Evolutionary conservation across 1,139 yeast genomes (phyloP), one percentile per base, ranked within the genome.

Genomic region (Spencermartinsiella ligniputridi): DNA sequence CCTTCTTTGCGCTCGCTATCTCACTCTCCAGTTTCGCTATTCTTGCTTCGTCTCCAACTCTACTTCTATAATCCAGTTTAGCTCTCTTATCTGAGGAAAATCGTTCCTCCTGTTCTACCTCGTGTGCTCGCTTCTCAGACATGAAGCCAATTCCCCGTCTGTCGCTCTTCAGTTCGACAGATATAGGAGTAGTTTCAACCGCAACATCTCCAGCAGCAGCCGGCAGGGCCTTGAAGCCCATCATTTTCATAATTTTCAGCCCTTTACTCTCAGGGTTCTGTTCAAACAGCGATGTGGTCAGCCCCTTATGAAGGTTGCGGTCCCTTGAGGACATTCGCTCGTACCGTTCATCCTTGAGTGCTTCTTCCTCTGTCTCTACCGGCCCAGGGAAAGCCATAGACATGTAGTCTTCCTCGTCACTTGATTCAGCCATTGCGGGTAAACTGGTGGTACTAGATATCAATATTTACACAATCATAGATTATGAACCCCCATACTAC

Each of bases 161-260:
- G 56, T 61, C 50, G 45, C 16, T 38, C 34, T 47, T 52, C 30
- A 46, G 21, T 15, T 37, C 35, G 9, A 49, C 22, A 12, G 38
- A 24, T 11, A 54, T 40, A 3, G 58, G 60, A 37, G 42, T 46
- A 25, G 42, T 35, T 36, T 27, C 21, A 11, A 34, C n/a, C 44
- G 47, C n/a, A 41, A 36, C 27, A 41, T 33, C 8, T 50, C 50
- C 37, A 11, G 68, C 64, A 9, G 79, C 81, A 1, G 67, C 56
- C n/a, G 24, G 20, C 9, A 9, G 15, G 5, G 8, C 32, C 47
- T 65, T 67, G 54, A 69, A 78, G 2, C 83, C 83, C 83, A 78
- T 78, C 53, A 68, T 71, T 50, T 69, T 63, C 83, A 78, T 76
- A 48, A 78, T 76, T 5, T 66, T 52, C 21, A 75, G 62, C 0